Evolutionary conservation across 176 grass and related monocot species (phyloP).

Genomic region (Secale cereale): DNA sequence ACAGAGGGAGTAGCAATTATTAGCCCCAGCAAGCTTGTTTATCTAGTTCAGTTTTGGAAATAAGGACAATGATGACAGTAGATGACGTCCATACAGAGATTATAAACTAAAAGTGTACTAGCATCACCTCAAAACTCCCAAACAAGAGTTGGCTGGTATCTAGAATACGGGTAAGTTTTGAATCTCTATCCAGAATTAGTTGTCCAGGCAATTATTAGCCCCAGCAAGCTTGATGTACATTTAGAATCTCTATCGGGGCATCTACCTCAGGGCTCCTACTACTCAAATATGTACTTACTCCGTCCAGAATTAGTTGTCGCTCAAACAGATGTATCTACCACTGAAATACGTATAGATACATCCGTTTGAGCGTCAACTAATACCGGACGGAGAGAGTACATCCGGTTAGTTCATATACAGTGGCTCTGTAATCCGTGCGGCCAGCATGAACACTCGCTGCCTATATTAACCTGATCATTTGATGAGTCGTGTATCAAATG

Average conservation of each 20-base stretch:
- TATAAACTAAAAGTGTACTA: background rate
- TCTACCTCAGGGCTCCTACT: background rate
- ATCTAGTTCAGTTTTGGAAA: background rate
- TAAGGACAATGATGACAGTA: background rate
- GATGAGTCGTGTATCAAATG: background rate
- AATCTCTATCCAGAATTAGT: no score
- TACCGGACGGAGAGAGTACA: no score
- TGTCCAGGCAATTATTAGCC: no score
- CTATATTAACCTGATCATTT: background rate
- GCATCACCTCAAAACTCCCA: background rate
- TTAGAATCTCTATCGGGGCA: background rate
- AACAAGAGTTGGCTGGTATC: background rate
- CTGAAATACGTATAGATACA: no score
- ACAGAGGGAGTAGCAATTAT: no score
- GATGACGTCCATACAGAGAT: background rate
- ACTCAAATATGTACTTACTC: no score
- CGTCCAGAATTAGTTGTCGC: no score
- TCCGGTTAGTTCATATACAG: background rate
- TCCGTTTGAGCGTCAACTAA: no score
- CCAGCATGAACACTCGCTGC: background rate
- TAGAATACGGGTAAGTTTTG: background rate
- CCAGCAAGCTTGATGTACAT: no score
- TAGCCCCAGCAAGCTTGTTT: background rate
- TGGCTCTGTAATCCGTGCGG: background rate
- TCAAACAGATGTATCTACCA: no score